Percentiles rank a stretch among this genome's conserved stretches.
Evolutionary conservation across 78 protist genomes (phyloP).

Genomic region (Speleostelium caveatum): DNA sequence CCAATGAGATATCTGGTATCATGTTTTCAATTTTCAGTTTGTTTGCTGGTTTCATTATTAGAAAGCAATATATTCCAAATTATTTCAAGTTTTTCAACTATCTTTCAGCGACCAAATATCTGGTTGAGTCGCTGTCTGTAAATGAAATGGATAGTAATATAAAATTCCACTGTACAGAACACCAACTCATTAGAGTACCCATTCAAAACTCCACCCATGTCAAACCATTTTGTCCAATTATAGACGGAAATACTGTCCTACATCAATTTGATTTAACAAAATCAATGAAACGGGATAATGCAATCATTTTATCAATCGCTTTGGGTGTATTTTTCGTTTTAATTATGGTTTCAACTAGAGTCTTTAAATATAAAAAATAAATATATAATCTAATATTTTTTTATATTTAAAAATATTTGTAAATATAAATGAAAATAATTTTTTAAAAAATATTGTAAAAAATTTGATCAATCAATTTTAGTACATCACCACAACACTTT

Average conservation of each 20-base stretch:
- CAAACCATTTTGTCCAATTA: conserved; percentile 59
- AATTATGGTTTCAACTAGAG: conserved; percentile 9
- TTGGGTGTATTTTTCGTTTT: background rate
- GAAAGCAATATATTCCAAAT: conserved; percentile 13
- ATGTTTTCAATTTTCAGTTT: conserved; percentile 27
- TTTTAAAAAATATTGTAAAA: no score
- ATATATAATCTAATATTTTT: background rate
- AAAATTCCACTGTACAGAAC: conserved; percentile 9
- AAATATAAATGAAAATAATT: no score
- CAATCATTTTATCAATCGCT: background rate
- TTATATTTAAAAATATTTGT: no score
- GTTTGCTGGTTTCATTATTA: conserved; percentile 70
- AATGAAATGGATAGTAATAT: conserved; percentile 38
- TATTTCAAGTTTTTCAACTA: conserved; percentile 43
- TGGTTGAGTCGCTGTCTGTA: conserved; percentile 38
- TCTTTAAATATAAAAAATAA: conserved; percentile 62
- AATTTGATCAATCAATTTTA: no score
- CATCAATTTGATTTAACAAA: conserved; percentile 35
- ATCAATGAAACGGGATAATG: background rate
- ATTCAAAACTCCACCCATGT: background rate
- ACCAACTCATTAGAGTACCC: conserved; percentile 24
- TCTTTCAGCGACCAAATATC: conserved; percentile 27
- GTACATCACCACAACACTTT: no score
- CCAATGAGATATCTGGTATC: conserved; percentile 69
- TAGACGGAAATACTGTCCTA: conserved; percentile 20